These are phyloP conservation scores for Gossypium australe DNA, from an alignment of 345 rosid species.

Conservation along the genomic window DNA sequence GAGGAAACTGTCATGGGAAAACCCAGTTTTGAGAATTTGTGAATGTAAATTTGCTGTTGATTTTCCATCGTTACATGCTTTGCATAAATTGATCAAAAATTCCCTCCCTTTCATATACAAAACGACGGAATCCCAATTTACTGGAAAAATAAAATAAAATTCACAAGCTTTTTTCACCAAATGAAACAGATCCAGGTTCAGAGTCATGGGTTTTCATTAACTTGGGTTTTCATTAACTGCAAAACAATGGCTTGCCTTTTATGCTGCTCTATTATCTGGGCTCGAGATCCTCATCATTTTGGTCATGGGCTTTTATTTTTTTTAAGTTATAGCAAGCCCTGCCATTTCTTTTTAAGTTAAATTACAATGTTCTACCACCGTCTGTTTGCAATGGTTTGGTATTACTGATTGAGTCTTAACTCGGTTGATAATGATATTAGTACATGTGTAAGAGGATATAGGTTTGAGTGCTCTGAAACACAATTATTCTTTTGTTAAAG, in stretches of 20 bases:
- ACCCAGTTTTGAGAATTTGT: conserved; percentile 23
- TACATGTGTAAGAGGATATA: rapidly evolving
- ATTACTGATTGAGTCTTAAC: rapidly evolving
- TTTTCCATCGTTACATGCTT: conserved; percentile 20
- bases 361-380: too few relatives aligned
- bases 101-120: conserved; percentile 25
- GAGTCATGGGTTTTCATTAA: not conserved
- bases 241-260: not conserved
- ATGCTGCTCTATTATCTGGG: not conserved
- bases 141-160: not conserved
- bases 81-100: conserved; percentile 6
- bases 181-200: not conserved
- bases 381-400: too few relatives aligned
- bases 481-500: too few relatives aligned
- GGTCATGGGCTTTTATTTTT: not conserved
- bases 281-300: not conserved
- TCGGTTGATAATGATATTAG: rapidly evolving
- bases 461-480: rapidly evolving
- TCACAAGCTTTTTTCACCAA: not conserved
- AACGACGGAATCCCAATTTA: not conserved
- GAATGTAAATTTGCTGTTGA: conserved; percentile 22
- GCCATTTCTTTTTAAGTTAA: not conserved
- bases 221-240: not conserved
- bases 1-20: conserved; percentile 19
- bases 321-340: too few relatives aligned